Conservation (phyloP, 495 filamentous ascomycete species). For the Amniculicola lignicola region DNA sequence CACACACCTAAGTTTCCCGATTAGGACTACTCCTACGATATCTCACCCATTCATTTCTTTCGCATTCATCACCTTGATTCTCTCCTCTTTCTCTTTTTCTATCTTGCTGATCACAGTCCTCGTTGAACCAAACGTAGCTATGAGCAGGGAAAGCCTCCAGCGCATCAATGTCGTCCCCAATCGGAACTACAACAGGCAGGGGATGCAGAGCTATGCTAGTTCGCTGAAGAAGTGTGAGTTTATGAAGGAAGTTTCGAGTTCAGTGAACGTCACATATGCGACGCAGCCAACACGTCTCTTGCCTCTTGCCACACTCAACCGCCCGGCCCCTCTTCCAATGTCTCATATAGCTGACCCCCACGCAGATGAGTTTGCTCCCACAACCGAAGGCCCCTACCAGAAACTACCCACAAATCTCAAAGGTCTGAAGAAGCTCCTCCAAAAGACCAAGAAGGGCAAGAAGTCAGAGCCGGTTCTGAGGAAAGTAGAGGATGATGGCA, state of each 20-base stretch:
- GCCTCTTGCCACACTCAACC: background rate
- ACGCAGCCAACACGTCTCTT: background rate
- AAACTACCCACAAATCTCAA: constrained; percentile 45
- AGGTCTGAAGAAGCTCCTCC: constrained; percentile 13
- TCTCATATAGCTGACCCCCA: background rate
- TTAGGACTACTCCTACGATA: too few species aligned
- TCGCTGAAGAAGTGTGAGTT: constrained; percentile 59
- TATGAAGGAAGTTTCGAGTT: background rate
- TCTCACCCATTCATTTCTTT: too few species aligned
- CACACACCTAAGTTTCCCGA: too few species aligned
- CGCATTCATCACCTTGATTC: too few species aligned
- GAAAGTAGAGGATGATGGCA: constrained; percentile 39
- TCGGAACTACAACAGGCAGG: constrained; percentile 60
- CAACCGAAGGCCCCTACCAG: constrained; percentile 65
- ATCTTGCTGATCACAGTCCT: too few species aligned
- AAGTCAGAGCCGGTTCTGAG: constrained; percentile 48
- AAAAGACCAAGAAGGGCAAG: background rate
- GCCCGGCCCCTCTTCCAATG: background rate
- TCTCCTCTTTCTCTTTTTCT: too few species aligned
- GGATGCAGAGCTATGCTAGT: constrained; percentile 70
- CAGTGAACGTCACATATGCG: constrained; percentile 1
- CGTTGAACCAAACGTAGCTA: too few species aligned
- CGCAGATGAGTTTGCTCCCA: constrained; percentile 59
- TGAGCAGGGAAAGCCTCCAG: constrained; percentile 11
- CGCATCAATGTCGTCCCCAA: constrained; percentile 47